Conservation (phyloP, 805 yeast genomes). For the Lipomyces anomalus region DNA sequence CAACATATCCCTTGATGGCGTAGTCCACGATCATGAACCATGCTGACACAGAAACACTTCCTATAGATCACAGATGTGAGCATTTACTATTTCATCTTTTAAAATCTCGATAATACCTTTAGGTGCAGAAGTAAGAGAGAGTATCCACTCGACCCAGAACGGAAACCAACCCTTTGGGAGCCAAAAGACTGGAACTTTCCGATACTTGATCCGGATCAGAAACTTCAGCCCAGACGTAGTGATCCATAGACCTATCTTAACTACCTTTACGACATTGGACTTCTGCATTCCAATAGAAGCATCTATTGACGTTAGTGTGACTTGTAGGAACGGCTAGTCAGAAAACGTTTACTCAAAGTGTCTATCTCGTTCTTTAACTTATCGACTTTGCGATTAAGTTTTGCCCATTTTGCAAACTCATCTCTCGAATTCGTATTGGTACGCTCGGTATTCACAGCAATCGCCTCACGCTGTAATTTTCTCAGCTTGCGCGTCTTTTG, state of each 20-base stretch:
- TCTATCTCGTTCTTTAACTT: constrained; percentile 50
- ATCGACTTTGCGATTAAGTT: constrained; percentile 68
- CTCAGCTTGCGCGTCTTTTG: constrained; percentile 32
- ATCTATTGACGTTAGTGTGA: neutral
- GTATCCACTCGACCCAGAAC: constrained; percentile 44
- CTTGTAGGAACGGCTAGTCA: neutral
- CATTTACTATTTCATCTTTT: too few relatives aligned
- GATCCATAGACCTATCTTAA: constrained; percentile 35
- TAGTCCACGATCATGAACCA: constrained; percentile 26
- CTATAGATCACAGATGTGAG: constrained; percentile 4
- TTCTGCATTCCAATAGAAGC: constrained; percentile 10
- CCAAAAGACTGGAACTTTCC: constrained; percentile 52
- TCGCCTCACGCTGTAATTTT: constrained; percentile 41
- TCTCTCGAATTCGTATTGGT: constrained; percentile 76
- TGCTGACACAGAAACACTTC: constrained; percentile 26
- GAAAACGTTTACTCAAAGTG: constrained; percentile 1
- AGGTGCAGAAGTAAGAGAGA: constrained; percentile 62
- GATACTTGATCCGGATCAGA: constrained; percentile 46
- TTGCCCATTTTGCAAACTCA: constrained; percentile 94
- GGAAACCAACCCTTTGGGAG: constrained; percentile 59
- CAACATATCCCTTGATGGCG: constrained; percentile 15
- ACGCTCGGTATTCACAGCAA: constrained; percentile 47
- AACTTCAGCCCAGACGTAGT: constrained; percentile 40
- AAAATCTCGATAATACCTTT: constrained; percentile 12
- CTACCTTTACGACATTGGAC: constrained; percentile 30